These are phyloP conservation scores for Solanum bulbocastanum DNA, from an alignment of 257 asterid genomes.

Conservation along the genomic window DNA sequence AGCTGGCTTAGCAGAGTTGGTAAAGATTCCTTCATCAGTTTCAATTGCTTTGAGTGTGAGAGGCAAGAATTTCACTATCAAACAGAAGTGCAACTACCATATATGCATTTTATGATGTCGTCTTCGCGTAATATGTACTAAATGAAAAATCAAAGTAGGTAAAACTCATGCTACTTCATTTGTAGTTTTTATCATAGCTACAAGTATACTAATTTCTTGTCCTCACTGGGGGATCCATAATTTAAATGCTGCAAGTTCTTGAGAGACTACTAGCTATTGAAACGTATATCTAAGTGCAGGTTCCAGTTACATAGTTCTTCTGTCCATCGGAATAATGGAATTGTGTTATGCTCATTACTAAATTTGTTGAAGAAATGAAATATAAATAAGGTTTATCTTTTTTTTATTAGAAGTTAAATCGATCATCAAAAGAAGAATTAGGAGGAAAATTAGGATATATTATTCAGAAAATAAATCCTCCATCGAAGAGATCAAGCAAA, in stretches of 20 bases:
- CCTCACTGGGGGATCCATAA: background rate
- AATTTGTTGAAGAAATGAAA: background rate
- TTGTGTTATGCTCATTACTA: background rate
- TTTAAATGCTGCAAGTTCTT: background rate
- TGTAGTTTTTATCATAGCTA: too few species aligned
- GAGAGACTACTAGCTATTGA: background rate
- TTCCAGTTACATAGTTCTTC: background rate
- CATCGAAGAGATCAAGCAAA: background rate
- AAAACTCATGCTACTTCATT: background rate
- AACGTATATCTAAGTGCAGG: background rate
- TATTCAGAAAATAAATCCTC: background rate
- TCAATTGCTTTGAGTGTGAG: conserved; percentile 1
- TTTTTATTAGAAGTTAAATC: too few species aligned
- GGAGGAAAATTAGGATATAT: background rate
- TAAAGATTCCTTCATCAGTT: background rate
- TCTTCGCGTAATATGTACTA: background rate
- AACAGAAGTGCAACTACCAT: background rate
- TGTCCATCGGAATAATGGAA: background rate
- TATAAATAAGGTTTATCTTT: background rate
- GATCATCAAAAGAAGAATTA: too few species aligned
- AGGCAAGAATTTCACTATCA: background rate
- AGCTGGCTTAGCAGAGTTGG: background rate
- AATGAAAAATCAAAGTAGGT: background rate
- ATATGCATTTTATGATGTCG: background rate
- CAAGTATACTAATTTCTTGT: background rate